Base-by-base conservation (phyloP, 441 rosid species). In the Corymbia calophylla region DNA sequence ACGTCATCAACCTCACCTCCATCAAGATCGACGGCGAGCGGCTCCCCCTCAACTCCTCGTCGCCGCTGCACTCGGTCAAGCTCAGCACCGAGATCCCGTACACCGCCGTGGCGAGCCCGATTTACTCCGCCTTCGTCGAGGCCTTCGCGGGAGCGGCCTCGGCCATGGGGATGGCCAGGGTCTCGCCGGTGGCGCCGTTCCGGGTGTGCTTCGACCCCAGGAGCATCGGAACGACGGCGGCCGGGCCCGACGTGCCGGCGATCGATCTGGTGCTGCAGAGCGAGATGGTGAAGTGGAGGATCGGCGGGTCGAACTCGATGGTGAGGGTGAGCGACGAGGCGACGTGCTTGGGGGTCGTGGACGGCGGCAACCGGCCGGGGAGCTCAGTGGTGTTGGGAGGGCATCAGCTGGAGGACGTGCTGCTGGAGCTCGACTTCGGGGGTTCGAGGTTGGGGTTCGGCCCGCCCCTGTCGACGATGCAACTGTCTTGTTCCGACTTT, bases 231-330 rank as follows among this genome's bases (percentile, higher is more conserved):
- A 9, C n/a, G 54, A 70, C 86, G 88, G 39, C 53, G 73, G 25
- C 55, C 27, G 91, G 53, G 48, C 91, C 90, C 44, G 88, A 32
- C 4, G 93, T 90, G 51, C 99, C 99, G 7, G 91, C 64, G 31
- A 93, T 97, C 51, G 98, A 96, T 27, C 88, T 97, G 13, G 91
- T 95, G 87, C 90, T 97, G 95, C 99, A 97, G 90, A 95, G 98
- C 89, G 96, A 97, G 95, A 93, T 97, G 98, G 96, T 95, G 89
- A 94, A 93, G 93, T 97, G 99, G 99, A 94, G 93, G 90, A 88
- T 96, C 25, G 85, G 89, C 21, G 96, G 95, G 64, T 85, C 88
- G 89, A 96, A 93, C 91, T 92, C 94, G 27, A 89, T 95, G 98
- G 98, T 95, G 93, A 87, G 73, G 53, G 93, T 93, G 85, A 92